These are phyloP conservation scores for Umbelopsis vinacea DNA, from an alignment of 192 early-diverging fungal genomes.

Conservation along the genomic window DNA sequence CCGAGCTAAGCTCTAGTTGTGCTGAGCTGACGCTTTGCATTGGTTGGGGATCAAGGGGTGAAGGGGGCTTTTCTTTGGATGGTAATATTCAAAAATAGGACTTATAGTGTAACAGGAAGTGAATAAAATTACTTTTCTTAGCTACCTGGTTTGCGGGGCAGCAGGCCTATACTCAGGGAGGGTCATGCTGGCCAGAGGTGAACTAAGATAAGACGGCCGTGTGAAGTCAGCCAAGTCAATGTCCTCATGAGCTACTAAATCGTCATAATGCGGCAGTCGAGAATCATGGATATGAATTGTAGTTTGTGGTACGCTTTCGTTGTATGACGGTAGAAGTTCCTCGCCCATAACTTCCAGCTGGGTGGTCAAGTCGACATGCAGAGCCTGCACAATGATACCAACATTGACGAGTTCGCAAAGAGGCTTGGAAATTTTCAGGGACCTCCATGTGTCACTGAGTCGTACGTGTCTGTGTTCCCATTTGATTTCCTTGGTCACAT, in stretches of 20 bases:
- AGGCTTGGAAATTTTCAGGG: background rate
- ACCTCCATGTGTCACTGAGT: background rate
- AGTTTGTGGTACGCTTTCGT: background rate
- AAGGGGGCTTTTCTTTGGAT: too few species aligned
- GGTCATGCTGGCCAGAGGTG: background rate
- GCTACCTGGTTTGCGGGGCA: background rate
- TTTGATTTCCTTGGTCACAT: slow-evolving; percentile 9
- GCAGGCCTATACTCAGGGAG: background rate
- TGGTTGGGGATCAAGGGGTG: too few species aligned
- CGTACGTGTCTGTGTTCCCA: background rate
- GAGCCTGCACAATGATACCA: background rate
- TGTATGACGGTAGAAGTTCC: background rate
- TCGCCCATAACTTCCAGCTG: background rate
- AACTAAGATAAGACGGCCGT: background rate
- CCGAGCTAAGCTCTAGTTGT: too few species aligned
- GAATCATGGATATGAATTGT: background rate
- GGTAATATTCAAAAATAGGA: background rate
- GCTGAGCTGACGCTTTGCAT: too few species aligned
- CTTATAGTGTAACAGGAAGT: background rate
- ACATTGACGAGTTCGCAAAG: background rate
- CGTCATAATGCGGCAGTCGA: background rate
- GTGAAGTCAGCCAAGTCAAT: background rate
- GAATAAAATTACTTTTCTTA: background rate
- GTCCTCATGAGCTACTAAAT: background rate
- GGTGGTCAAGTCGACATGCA: background rate